Evolutionary conservation across 2,329 filamentous ascomycete species (phyloP).

Genomic region (Aspergillus chevalieri): DNA sequence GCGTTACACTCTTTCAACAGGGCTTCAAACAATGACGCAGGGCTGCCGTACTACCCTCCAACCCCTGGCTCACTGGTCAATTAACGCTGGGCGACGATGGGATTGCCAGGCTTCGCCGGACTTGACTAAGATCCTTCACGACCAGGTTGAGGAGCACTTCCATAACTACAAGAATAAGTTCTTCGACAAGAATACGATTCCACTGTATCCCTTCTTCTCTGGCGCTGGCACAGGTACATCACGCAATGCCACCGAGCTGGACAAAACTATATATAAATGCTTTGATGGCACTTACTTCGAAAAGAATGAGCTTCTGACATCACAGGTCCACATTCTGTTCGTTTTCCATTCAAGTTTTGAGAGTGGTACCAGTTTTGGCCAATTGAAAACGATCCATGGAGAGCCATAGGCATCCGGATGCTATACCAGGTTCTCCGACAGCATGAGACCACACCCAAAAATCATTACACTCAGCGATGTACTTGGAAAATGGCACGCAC

Average conservation of each 20-base stretch:
- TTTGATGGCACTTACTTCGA: not conserved
- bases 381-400: not conserved
- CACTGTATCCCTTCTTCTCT: not conserved
- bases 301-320: not conserved
- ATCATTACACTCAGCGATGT: not conserved
- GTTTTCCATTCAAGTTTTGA: not conserved
- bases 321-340: not conserved
- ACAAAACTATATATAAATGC: not conserved
- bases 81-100: too few relatives aligned
- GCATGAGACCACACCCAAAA: not conserved
- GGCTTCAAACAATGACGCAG: too few relatives aligned
- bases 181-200: not conserved
- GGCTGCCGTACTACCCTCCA: too few relatives aligned
- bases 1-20: too few relatives aligned
- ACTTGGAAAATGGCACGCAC: not conserved
- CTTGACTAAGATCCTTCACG: too few relatives aligned
- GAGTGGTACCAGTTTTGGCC: not conserved
- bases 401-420: not conserved
- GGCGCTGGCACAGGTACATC: not conserved
- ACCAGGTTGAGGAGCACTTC: too few relatives aligned
- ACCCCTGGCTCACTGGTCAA: too few relatives aligned
- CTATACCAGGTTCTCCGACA: not conserved
- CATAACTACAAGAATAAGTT: too few relatives aligned
- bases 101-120: too few relatives aligned
- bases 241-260: not conserved